Base-by-base conservation (phyloP, 2,329 filamentous ascomycete genomes). In the Colletotrichum navitas region DNA sequence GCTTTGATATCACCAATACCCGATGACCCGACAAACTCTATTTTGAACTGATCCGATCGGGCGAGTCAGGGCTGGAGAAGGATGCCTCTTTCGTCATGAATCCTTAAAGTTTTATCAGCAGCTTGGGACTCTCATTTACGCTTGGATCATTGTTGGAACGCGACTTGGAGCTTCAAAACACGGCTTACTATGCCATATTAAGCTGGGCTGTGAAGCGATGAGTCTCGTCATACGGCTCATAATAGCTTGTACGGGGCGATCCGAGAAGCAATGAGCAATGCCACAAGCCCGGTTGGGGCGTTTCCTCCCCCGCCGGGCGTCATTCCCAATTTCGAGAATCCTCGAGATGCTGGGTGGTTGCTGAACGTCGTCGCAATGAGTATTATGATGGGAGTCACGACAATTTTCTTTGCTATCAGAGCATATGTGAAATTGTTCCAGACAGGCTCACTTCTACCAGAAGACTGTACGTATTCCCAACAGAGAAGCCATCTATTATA, bases 261-360 rank as follows among this genome's bases (percentile, higher is more conserved):
- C 45, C 24, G 41, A 18, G 59, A 63, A 47, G 24, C 59, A 63
- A 71, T 71, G 68, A 71, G 59, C 66, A 58, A 71, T 54, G 45
- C 52, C 39, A 63, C 68, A 32, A 36, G 45, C 47, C 68, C 63
- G 63, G 39, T 63, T 2, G 75, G 74, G 36, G 71, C 72, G 8
- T 62, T 74, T 11, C 74, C 76, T 24, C 74, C 76, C 4, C 76
- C 76, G 39, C 74, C 75, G 43, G 76, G 76, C 47, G 71, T 74
- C 24, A 73, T 59, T 6, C 74, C 74, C 18, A 64, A 76, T 71
- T 74, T 77, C 56, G 66, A 74, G 3, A 41, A 75, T 43, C 76
- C 75, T 26, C 39, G 60, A 24, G 73, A 74, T 47, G 69, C 64
- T 3, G 62, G 69, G 2, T 68, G 71, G 71, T 62, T 60, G 47